Base-by-base conservation (phyloP, 2,329 filamentous ascomycete species). In the Colletotrichum brevisporum region DNA sequence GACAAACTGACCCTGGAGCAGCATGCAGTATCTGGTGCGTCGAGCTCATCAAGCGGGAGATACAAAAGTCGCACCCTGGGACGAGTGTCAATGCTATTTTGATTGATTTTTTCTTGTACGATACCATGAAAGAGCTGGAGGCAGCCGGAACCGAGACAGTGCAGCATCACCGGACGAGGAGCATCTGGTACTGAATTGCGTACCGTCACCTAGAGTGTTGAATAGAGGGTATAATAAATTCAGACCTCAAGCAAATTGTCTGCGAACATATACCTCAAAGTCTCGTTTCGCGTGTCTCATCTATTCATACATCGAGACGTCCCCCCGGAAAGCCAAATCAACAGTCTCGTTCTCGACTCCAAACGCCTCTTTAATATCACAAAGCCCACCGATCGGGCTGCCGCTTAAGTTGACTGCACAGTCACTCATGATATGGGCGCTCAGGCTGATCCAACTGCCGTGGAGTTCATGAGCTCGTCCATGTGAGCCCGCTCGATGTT, bases 61-160 rank as follows among this genome's bases (percentile, higher is more conserved):
- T 99, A 58, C 76, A 91, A 65, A 87, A 85, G 53, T 80, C 89
- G 15, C 90, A 98, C 75, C 93, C 94, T 1, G 90, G 91, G 10
- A 86, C 90, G 1, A 84, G 88, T 60, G 81, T 91, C 74, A 99
- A 99, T 78, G 95, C 96, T 27, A 94, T 98, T 47, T 80, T 99
- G 74, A 96, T 99, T 71, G 96, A 99, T 80, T 99, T 98, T 81
- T 97, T 98, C 80, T 83, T 99, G 63, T 99, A 99, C 78, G 96
- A 99, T 81, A 90, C 92, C 18, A 94, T 96, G 82, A 99, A 98
- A 79, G 92, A 94, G 76, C 80, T 92, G 77, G 95, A 98, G 79
- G 84, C 82, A 0, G 78, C 84, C 72, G 84, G 90, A 60, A 79
- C 85, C 63, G 88, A 90, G 76, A 84, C 83, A 48, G 88, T 94